Conservation (phyloP, 2,329 filamentous ascomycete genomes). For the Didymella segeticola region DNA sequence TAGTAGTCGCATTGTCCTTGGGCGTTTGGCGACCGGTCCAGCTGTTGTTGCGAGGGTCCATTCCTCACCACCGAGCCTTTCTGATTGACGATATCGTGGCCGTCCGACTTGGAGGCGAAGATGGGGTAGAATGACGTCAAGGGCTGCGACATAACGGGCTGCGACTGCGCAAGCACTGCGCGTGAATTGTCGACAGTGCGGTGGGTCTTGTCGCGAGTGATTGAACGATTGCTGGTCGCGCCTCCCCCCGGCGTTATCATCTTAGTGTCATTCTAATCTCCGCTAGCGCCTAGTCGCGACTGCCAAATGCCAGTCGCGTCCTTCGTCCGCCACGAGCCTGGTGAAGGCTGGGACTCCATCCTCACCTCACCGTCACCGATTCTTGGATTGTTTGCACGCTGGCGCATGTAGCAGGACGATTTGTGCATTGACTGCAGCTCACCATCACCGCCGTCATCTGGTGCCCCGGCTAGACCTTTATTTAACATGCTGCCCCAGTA, state of each 20-base stretch:
- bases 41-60: slow-evolving; percentile 59
- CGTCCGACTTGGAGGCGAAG: slow-evolving; percentile 58
- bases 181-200: slow-evolving; percentile 1
- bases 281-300: slow-evolving; percentile 6
- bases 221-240: background rate
- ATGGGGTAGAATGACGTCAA: slow-evolving; percentile 57
- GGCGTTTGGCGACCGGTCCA: slow-evolving; percentile 59
- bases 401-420: background rate
- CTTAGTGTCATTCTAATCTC: slow-evolving; percentile 10
- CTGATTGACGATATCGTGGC: slow-evolving; percentile 56
- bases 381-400: background rate
- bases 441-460: slow-evolving; percentile 5
- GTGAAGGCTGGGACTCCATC: background rate
- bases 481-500: slow-evolving; percentile 8
- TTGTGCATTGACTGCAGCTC: background rate
- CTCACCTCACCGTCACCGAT: background rate
- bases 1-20: slow-evolving; percentile 64
- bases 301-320: background rate
- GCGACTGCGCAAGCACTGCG: slow-evolving; percentile 8
- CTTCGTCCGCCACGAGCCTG: background rate
- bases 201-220: slow-evolving; percentile 3
- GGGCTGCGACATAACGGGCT: slow-evolving; percentile 40
- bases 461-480: background rate
- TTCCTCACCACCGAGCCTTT: slow-evolving; percentile 60
- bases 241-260: slow-evolving; percentile 5